Evolutionary conservation across 192 early-diverging fungal genomes (phyloP).

Genomic region (Umbelopsis sp.): DNA sequence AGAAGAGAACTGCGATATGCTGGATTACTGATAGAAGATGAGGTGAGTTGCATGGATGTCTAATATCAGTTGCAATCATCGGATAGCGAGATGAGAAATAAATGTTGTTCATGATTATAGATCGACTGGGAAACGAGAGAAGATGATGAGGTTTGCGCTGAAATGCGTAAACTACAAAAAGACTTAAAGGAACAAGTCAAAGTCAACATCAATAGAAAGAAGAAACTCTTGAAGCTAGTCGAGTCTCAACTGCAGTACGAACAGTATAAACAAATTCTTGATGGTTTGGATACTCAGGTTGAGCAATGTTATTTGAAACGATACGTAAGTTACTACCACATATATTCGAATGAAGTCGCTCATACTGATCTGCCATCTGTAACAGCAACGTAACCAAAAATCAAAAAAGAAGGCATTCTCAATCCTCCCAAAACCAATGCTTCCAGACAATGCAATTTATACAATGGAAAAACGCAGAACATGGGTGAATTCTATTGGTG

Average conservation of each 20-base stretch:
- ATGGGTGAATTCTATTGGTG: constrained; percentile 70
- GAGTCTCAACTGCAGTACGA: constrained; percentile 80
- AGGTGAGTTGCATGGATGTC: constrained; percentile 47
- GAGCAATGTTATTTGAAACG: constrained; percentile 88
- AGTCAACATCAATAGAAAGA: constrained; percentile 72
- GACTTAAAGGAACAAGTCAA: constrained; percentile 74
- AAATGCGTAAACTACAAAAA: constrained; percentile 70
- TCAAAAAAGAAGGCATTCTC: constrained; percentile 71
- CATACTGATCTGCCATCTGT: not conserved
- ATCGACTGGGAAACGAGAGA: constrained; percentile 73
- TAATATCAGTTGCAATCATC: not conserved
- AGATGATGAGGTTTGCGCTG: constrained; percentile 77
- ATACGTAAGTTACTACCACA: constrained; percentile 61
- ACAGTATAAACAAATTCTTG: constrained; percentile 87
- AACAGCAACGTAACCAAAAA: constrained; percentile 61
- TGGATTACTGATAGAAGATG: constrained; percentile 83
- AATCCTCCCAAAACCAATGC: constrained; percentile 48
- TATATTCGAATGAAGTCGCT: not conserved
- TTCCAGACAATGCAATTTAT: constrained; percentile 72
- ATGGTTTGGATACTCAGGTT: constrained; percentile 89
- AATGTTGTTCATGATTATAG: constrained; percentile 30
- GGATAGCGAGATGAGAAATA: not conserved
- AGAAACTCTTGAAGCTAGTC: constrained; percentile 68
- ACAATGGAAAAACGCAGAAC: constrained; percentile 69
- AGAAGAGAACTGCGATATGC: constrained; percentile 83